A percentile compares a stretch with the other conserved stretches of the same genome.
phyloP scores from a whole-genome alignment of 768 basidiomycete genomes.

The Flagelloscypha sp. region DNA sequence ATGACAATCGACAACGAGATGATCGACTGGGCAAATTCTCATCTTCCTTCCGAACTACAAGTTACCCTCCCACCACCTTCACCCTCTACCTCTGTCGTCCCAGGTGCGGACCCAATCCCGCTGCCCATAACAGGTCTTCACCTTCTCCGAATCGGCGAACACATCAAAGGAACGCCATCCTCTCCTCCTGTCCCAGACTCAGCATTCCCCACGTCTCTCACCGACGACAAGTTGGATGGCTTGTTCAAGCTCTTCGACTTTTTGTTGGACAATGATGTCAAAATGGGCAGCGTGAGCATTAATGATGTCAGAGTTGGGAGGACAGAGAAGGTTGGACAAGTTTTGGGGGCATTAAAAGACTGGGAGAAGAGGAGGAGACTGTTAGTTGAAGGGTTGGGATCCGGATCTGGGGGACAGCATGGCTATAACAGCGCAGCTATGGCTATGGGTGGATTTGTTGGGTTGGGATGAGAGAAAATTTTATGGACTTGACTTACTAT shows the following conservation, averaged over 20 bases:
- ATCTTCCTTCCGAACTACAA: constrained; percentile 58
- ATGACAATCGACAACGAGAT: constrained; percentile 40
- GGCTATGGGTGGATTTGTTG: no score
- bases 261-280: constrained; percentile 83
- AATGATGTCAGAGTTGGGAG: constrained; percentile 86
- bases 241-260: constrained; percentile 89
- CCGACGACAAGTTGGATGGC: constrained; percentile 79
- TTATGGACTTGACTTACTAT: no score
- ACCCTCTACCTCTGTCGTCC: constrained; percentile 34
- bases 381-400: no score
- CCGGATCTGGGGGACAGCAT: no score
- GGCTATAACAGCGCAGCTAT: no score
- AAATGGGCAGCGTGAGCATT: constrained; percentile 87
- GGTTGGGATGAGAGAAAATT: no score
- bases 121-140: constrained; percentile 73
- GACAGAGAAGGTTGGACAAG: constrained; percentile 69
- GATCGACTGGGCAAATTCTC: constrained; percentile 84
- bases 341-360: constrained; percentile 64
- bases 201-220: constrained; percentile 59
- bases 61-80: constrained; percentile 42
- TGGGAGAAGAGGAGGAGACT: constrained; percentile 80
- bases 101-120: no score
- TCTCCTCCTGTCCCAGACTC: constrained; percentile 71
- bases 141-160: constrained; percentile 80
- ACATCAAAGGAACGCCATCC: constrained; percentile 56